Evolutionary conservation across 2,329 filamentous ascomycete genomes (phyloP), one percentile per base, ranked within the genome.

Genomic region (Phialophora verrucosa): DNA sequence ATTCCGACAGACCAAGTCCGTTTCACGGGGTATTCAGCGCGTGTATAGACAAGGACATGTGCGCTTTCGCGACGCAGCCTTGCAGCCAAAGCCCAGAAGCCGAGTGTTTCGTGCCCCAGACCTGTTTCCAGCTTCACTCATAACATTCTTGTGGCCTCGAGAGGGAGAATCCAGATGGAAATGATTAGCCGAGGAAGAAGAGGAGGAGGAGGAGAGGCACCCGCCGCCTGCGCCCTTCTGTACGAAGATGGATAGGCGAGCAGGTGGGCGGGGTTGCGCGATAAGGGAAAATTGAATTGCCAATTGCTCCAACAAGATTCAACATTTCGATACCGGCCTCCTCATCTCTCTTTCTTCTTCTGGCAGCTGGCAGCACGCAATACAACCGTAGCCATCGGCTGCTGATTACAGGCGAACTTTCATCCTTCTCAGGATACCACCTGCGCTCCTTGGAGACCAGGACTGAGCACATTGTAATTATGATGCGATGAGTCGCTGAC

Each of bases 1-100:
- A 14, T 70, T 62, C 57, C 42, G 51, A 66, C 66, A 53, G 68
- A 67, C 59, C 63, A 70, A 70, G 68, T 70, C 68, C 68, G 68
- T 62, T 54, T 42, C 42, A 32, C 57, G 60, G 65, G 57, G 54
- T 54, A 59, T 56, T 47, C 44, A 50, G 58, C 35, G 50, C 51
- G 53, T 61, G 25, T 54, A 62, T 29, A 42, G 29, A 42, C 38
- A 67, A 70, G 68, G 68, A 70, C 68, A 67, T 70, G 68, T 70
- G 68, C 68, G 68, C 68, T 68, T 61, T 51, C 12, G 60, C 53
- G 51, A 51, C 60, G 60, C 66, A 68, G 66, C 66, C 66, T 68
- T 65, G 66, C 60, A 63, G 47, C 60, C 38, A 63, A 59, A 31
- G 59, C 64, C 59, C 38, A 47, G 47, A 31, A 35, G 7, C 20